Conservation (phyloP, 306 rosid genomes). For the Echinosophora koreensis region DNA sequence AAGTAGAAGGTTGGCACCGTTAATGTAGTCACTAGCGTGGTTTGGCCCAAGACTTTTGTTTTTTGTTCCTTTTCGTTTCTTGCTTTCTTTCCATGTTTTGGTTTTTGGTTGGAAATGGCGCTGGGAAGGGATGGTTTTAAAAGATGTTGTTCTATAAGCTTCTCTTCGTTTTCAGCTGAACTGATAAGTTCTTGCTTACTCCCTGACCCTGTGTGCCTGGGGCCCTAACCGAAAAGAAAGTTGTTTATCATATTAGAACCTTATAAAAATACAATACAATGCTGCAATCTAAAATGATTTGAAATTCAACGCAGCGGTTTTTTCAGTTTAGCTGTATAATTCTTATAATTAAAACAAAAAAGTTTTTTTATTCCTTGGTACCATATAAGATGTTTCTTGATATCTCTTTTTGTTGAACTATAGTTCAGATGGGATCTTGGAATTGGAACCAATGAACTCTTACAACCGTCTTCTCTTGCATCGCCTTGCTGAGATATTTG, state of each 20-base stretch:
- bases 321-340: neutral
- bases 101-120: neutral
- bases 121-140: neutral
- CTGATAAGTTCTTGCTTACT: neutral
- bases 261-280: slow-evolving; percentile 1
- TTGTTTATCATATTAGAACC: neutral
- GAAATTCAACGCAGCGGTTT: neutral
- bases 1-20: neutral
- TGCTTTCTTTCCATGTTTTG: neutral
- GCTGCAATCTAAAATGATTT: slow-evolving; percentile 5
- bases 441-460: slow-evolving; percentile 94
- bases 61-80: neutral
- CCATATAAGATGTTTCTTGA: slow-evolving; percentile 25
- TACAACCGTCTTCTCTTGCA: slow-evolving; percentile 97
- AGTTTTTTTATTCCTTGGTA: neutral
- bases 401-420: slow-evolving; percentile 50
- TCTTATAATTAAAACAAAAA: neutral
- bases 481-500: slow-evolving; percentile 98
- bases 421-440: slow-evolving; percentile 84
- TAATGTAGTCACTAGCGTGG: slow-evolving; percentile 36
- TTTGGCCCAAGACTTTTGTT: neutral
- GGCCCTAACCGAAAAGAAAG: neutral
- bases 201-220: neutral
- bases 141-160: neutral
- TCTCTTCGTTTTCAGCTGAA: neutral